Percentiles rank a stretch among this genome's conserved stretches.
These are phyloP conservation scores for Ophiorrhiza pumila DNA, from an alignment of 257 asterid species.

Conservation along the genomic window DNA sequence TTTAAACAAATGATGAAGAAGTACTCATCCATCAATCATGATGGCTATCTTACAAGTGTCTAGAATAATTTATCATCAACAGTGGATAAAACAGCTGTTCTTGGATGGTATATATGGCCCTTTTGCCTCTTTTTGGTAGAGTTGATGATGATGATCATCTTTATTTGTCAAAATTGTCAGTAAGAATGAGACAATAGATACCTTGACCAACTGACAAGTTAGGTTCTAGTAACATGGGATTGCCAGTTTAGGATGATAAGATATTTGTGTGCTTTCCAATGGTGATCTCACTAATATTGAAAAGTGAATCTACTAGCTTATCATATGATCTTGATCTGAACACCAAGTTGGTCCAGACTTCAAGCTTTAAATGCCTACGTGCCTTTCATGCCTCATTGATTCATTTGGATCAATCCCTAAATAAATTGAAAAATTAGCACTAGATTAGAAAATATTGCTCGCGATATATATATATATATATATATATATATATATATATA, in stretches of 20 bases:
- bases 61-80: neutral
- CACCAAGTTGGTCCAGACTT: too few relatives aligned
- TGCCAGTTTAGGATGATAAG: neutral
- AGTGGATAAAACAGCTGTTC: neutral
- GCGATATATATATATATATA: too few relatives aligned
- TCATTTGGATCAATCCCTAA: too few relatives aligned
- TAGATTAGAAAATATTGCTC: too few relatives aligned
- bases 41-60: neutral
- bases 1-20: neutral
- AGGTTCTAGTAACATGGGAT: neutral
- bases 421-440: too few relatives aligned
- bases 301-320: slow-evolving; percentile 1
- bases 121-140: neutral
- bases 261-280: neutral
- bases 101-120: neutral
- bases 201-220: neutral
- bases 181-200: neutral
- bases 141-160: neutral
- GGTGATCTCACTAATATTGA: neutral
- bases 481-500: too few relatives aligned
- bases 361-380: too few relatives aligned
- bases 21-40: neutral
- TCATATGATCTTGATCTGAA: neutral
- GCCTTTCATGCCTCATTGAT: too few relatives aligned
- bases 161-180: too few relatives aligned